Percentiles rank a stretch among this genome's conserved stretches.
Evolutionary conservation across 768 basidiomycete genomes (phyloP).

Genomic region (Boletales sp.): DNA sequence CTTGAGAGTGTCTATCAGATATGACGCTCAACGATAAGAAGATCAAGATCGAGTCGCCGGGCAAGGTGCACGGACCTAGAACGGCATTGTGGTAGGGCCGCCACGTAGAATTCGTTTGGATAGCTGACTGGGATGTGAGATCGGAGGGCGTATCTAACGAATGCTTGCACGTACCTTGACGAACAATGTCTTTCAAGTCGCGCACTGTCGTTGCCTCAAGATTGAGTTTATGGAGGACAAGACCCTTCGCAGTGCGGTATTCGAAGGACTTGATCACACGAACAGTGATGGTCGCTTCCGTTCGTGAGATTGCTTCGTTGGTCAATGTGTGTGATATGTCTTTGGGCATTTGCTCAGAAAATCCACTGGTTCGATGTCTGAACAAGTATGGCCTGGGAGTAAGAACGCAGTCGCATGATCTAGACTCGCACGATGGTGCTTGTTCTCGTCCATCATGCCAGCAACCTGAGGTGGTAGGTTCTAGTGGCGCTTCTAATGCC

Average conservation of each 20-base stretch:
- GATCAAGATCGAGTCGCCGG: background rate
- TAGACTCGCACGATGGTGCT: too few species aligned
- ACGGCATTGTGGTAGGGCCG: conserved; percentile 77
- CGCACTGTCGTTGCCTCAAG: conserved; percentile 77
- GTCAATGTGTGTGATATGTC: conserved; percentile 47
- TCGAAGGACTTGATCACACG: conserved; percentile 94
- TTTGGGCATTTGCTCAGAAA: conserved; percentile 22
- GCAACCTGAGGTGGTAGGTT: too few species aligned
- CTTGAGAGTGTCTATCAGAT: conserved; percentile 89
- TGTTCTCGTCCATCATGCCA: too few species aligned
- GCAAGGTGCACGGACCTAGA: conserved; percentile 52
- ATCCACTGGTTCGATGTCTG: too few species aligned
- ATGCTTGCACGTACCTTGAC: conserved; percentile 48
- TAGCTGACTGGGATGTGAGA: conserved; percentile 41
- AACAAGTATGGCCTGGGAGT: too few species aligned
- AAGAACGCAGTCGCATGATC: too few species aligned
- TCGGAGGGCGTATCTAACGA: background rate
- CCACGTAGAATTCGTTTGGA: conserved; percentile 76
- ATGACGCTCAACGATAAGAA: conserved; percentile 1
- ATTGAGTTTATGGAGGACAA: conserved; percentile 81
- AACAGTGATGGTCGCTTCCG: conserved; percentile 82
- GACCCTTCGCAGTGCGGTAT: conserved; percentile 83
- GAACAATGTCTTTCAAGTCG: conserved; percentile 67
- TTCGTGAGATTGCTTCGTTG: conserved; percentile 63
- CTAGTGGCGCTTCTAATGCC: too few species aligned